Evolutionary conservation across 2,329 filamentous ascomycete genomes (phyloP).

Genomic region (Neofusicoccum ribis): DNA sequence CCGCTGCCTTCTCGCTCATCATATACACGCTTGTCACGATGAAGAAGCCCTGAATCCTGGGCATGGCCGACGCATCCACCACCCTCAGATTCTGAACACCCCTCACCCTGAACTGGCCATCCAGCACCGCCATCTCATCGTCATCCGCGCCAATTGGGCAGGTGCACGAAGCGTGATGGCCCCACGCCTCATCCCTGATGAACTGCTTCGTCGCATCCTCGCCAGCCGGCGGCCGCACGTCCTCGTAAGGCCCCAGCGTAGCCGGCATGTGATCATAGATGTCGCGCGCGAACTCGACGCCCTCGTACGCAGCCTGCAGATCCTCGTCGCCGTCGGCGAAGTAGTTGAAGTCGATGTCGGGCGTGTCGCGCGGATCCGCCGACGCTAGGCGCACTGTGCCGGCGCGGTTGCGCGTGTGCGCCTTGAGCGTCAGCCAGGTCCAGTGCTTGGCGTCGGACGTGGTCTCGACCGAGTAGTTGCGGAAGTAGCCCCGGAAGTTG

Average conservation of each 20-base stretch:
- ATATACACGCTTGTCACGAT: conserved; percentile 56
- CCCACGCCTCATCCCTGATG: conserved; percentile 32
- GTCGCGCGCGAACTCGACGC: conserved; percentile 53
- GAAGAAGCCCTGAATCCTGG: conserved; percentile 57
- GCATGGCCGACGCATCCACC: conserved; percentile 62
- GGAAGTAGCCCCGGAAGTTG: conserved; percentile 58
- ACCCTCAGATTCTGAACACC: conserved; percentile 58
- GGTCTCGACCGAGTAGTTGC: conserved; percentile 51
- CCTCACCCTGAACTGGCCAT: conserved; percentile 58
- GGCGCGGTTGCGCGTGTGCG: conserved; percentile 60
- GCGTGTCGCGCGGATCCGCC: conserved; percentile 62
- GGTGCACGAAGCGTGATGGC: conserved; percentile 59
- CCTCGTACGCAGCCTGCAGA: conserved; percentile 57
- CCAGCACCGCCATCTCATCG: conserved; percentile 57
- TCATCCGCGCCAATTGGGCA: conserved; percentile 56
- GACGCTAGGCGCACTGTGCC: conserved; percentile 64
- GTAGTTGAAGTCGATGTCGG: conserved; percentile 53
- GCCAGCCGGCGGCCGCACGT: conserved; percentile 32
- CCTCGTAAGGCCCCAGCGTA: conserved; percentile 44
- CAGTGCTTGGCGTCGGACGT: conserved; percentile 46
- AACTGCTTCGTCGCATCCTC: conserved; percentile 45
- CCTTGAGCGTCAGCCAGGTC: conserved; percentile 58
- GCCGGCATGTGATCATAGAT: conserved; percentile 38
- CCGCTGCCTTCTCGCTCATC: conserved; percentile 62
- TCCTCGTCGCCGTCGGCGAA: conserved; percentile 51